Percentiles rank a stretch among this genome's conserved stretches.
phyloP scores from a whole-genome alignment of 495 filamentous ascomycete species.

The Penicillium flavigenum region DNA sequence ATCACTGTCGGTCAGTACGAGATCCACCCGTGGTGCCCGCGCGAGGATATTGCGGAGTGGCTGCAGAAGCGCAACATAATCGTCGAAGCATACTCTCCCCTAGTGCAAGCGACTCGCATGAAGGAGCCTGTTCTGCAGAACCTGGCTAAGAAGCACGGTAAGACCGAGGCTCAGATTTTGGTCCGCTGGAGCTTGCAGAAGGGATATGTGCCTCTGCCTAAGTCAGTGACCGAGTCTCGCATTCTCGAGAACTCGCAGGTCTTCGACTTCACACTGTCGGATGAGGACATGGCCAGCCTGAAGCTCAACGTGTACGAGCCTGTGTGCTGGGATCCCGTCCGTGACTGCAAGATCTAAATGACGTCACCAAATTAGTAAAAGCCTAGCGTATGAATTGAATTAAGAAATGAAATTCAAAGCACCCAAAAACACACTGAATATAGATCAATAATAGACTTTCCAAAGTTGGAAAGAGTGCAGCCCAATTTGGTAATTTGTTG shows the following conservation, averaged over 20 bases:
- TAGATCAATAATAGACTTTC: not conserved
- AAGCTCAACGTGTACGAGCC: conserved; percentile 58
- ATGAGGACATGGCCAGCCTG: conserved; percentile 57
- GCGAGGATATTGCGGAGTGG: conserved; percentile 77
- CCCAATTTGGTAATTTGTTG: conserved; percentile 31
- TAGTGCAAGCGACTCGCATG: conserved; percentile 66
- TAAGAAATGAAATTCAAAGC: not conserved
- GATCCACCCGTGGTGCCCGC: conserved; percentile 83
- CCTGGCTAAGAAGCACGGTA: conserved; percentile 67
- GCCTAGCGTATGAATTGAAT: conserved; percentile 10
- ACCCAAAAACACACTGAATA: not conserved
- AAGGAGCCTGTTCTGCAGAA: conserved; percentile 61
- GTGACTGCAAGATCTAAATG: conserved; percentile 32
- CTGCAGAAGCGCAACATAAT: conserved; percentile 64
- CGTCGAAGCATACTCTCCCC: conserved; percentile 77
- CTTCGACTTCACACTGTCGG: conserved; percentile 75
- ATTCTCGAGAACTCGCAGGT: conserved; percentile 73
- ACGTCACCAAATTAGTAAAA: conserved; percentile 17
- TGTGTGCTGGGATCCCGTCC: conserved; percentile 74
- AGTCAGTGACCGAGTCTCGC: conserved; percentile 58
- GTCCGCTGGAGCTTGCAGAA: conserved; percentile 86
- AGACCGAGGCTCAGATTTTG: conserved; percentile 75
- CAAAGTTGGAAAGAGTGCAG: not conserved
- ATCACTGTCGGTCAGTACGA: conserved; percentile 86
- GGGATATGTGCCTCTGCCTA: conserved; percentile 63